Evolutionary conservation across 495 filamentous ascomycete genomes (phyloP), one percentile per base, ranked within the genome.

Genomic region (Aspergillus diversus): DNA sequence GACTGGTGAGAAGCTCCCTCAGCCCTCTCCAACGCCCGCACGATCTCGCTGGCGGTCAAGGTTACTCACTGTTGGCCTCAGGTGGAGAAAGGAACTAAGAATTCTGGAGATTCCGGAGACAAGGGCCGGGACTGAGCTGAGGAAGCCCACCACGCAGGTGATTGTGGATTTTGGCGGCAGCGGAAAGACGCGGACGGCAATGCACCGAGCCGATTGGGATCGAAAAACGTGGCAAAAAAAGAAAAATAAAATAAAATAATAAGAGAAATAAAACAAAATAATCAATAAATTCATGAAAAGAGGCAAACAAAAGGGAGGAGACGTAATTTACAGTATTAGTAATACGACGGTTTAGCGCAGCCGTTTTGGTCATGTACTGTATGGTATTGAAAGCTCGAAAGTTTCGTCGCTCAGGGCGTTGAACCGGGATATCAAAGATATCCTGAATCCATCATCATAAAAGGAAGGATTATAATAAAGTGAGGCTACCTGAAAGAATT

Each of bases 161-260:
- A 50, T 57, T 51, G 63, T 66, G 69, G 69, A 59, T 71, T 68
- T 53, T 71, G 64, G 73, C 67, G 67, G 70, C 67, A 71, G 69
- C 75, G 74, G 75, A 77, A 75, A 75, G 70, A 74, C 63, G 71
- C 74, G 74, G 73, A 75, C 75, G 72, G 72, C 67, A 77, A 76
- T 76, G 75, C 73, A 76, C 55, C 62, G 66, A 61, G 69, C 73
- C 75, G 73, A 74, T 73, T 72, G 70, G 73, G 65, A 70, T 70
- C 67, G 49, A 75, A 77, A 72, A 78, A 78, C 76, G 76, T 78
- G 76, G 76, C 74, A 72, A 64, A 50, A 55, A 51, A 52, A 53
- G 65, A 65, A 55, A 57, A 59, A 56, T 47, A 53, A 39, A 39
- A 50, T 21, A 17, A 50, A 16, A 5, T 50, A 57, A 59, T 46